Evolutionary conservation across 1,139 yeast species (phyloP), one percentile per base, ranked within the genome.

Genomic region (Candida frijolesensis): DNA sequence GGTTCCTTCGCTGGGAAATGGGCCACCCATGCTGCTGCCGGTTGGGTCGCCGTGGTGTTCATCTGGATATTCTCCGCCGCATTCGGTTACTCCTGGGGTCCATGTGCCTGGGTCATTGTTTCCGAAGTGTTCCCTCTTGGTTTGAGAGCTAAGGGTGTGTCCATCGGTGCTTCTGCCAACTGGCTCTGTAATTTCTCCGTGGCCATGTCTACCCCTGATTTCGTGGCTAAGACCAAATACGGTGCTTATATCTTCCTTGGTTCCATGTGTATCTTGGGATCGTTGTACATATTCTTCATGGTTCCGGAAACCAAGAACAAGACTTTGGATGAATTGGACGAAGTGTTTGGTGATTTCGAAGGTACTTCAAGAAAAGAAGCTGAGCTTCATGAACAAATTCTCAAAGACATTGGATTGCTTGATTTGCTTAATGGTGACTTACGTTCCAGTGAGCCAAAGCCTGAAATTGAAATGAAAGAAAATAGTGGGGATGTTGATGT

Each of bases 1-100:
- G n/a, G n/a, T n/a, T n/a, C n/a, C n/a, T n/a, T n/a, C n/a, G n/a
- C n/a, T n/a, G n/a, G n/a, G n/a, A n/a, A n/a, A n/a, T n/a, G n/a
- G n/a, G n/a, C n/a, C n/a, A n/a, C n/a, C n/a, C 52, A 59, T 42
- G 54, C 50, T 7, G 57, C 54, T 37, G 64, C 66, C 22, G 71
- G 74, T 48, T 81, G 82, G 63, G 79, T 82, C 22, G 83, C 63
- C 29, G 57, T 60, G 50, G 63, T 78, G 35, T 79, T 76, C 58
- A 70, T 75, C 52, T 65, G 60, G 58, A 67, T 72, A 18, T 65
- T 69, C 35, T 71, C 63, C 48, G 63, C 63, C n/a, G 64, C 59
- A 32, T 59, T 65, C 32, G 58, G 67, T 11, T 61, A 61, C 49
- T 61, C 66, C 42, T 64, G 60, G 61, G 64, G 78, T 42, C 79